Evolutionary conservation across 345 rosid genomes (phyloP).

Genomic region (Schrenkiella parvula): DNA sequence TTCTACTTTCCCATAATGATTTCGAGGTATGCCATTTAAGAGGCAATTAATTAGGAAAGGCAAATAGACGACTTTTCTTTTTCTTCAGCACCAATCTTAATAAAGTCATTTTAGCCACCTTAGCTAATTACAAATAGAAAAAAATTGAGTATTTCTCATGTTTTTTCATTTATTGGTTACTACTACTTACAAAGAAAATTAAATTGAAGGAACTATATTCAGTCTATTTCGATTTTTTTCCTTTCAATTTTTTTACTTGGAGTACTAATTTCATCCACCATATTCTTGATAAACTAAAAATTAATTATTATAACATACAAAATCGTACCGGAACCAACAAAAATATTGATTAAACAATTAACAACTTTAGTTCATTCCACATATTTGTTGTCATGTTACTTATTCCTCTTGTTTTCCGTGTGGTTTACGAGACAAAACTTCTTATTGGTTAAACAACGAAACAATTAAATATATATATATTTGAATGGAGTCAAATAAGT

Average conservation of each 20-base stretch:
- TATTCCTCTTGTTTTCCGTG: neutral
- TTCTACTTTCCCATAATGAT: neutral
- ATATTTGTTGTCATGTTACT: constrained; percentile 1
- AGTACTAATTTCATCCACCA: neutral
- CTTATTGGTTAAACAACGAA: neutral
- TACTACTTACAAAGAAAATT: neutral
- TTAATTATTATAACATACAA: neutral
- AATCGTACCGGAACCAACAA: neutral
- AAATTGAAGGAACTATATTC: neutral
- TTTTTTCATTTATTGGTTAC: neutral
- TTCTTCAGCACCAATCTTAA: neutral
- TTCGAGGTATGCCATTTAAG: neutral
- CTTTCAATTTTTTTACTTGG: neutral
- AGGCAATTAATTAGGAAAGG: neutral
- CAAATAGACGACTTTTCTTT: neutral
- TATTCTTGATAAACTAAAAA: neutral
- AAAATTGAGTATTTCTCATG: neutral
- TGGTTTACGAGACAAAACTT: neutral
- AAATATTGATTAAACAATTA: neutral
- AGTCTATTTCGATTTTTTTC: neutral
- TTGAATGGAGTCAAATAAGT: neutral
- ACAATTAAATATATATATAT: neutral
- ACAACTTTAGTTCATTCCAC: neutral
- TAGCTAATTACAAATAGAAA: neutral
- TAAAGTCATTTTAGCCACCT: neutral